Evolutionary conservation across 768 basidiomycete species (phyloP).

Genomic region (Suillus decipiens): DNA sequence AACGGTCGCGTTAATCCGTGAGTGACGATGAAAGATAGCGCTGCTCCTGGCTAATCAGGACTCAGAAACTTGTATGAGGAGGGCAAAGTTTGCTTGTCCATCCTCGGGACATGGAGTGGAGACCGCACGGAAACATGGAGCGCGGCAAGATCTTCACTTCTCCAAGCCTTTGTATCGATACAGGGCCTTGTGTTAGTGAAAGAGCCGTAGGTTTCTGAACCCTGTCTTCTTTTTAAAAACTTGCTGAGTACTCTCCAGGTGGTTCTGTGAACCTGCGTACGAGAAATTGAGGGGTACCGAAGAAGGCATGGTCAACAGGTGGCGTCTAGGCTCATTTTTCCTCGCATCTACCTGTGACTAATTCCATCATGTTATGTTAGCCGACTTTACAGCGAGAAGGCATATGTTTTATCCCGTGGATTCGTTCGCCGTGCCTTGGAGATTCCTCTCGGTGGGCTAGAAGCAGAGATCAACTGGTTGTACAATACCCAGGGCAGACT

Average conservation of each 20-base stretch:
- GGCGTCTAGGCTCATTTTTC: conserved; percentile 13
- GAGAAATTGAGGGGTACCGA: conserved; percentile 90
- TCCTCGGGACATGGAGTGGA: conserved; percentile 90
- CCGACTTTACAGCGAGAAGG: conserved; percentile 91
- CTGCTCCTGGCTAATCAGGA: conserved; percentile 4
- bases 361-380: conserved; percentile 40
- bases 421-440: conserved; percentile 91
- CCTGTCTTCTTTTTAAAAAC: conserved; percentile 5
- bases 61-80: conserved; percentile 89
- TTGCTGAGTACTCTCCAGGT: conserved; percentile 42
- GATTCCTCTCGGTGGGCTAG: conserved; percentile 70
- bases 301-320: conserved; percentile 89
- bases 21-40: conserved; percentile 31
- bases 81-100: conserved; percentile 91
- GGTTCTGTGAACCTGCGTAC: conserved; percentile 92
- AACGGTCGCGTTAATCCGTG: conserved; percentile 90
- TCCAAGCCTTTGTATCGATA: conserved; percentile 92
- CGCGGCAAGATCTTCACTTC: conserved; percentile 76
- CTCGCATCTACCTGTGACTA: not conserved
- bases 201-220: conserved; percentile 67
- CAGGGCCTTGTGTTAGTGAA: conserved; percentile 92
- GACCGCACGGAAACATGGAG: conserved; percentile 90
- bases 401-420: conserved; percentile 85
- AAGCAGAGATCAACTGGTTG: conserved; percentile 70
- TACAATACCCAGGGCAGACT: conserved; percentile 69